Evolutionary conservation across 2,329 filamentous ascomycete genomes (phyloP).

Genomic region (Tolypocladium endophyticum): DNA sequence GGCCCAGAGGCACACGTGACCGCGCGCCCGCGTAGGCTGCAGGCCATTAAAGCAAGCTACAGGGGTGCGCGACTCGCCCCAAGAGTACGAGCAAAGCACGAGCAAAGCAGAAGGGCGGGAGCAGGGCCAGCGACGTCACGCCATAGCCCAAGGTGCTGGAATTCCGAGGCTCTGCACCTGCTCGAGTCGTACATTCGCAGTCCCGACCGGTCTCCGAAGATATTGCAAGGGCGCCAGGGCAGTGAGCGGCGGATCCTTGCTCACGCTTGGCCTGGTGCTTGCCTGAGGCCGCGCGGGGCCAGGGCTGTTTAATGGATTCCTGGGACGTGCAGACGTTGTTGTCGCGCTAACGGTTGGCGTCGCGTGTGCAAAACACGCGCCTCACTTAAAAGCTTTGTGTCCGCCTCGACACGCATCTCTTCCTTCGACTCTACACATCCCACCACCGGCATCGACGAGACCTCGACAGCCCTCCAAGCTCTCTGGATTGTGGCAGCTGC

Average conservation of each 20-base stretch:
- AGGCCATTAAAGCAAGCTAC: not conserved
- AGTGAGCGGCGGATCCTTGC: not conserved
- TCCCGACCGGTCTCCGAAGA: not conserved
- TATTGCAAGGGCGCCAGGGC: not conserved
- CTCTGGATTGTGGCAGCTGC: constrained; percentile 8
- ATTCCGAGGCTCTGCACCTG: not conserved
- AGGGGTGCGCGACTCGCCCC: constrained; percentile 1
- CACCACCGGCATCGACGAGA: constrained; percentile 4
- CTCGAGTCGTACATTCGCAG: not conserved
- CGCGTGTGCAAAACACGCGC: constrained; percentile 22
- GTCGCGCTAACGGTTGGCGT: constrained; percentile 22
- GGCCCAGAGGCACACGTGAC: constrained; percentile 9
- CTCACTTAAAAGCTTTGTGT: constrained; percentile 24
- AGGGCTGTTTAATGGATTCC: constrained; percentile 16
- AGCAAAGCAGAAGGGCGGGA: not conserved
- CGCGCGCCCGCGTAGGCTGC: constrained; percentile 6
- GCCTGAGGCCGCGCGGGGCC: constrained; percentile 7
- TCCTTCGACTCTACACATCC: constrained; percentile 10
- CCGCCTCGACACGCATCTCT: constrained; percentile 6
- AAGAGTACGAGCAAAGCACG: too few relatives aligned
- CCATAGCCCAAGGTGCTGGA: not conserved
- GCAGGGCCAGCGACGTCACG: not conserved
- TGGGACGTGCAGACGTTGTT: constrained; percentile 8
- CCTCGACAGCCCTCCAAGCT: constrained; percentile 2
- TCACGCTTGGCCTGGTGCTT: not conserved